Evolutionary conservation across 164 flowering plant genomes (phyloP).

Genomic region (Magnolia sinica): DNA sequence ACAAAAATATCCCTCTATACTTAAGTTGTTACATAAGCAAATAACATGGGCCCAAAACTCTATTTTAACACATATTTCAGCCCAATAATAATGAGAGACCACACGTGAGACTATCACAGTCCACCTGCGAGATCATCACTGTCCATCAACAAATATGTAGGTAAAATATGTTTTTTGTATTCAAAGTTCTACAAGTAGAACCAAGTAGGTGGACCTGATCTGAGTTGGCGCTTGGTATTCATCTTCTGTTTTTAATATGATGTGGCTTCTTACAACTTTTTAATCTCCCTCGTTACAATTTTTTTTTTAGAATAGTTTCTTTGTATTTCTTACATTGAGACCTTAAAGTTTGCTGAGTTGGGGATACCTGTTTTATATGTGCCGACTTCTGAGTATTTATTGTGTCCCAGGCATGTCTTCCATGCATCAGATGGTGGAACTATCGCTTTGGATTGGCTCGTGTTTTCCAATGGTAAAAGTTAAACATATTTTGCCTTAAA

Average conservation of each 20-base stretch:
- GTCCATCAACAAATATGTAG: too few species aligned
- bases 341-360: not conserved
- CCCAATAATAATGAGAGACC: too few species aligned
- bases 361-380: not conserved
- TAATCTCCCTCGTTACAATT: not conserved
- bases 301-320: not conserved
- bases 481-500: not conserved
- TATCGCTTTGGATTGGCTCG: slow-evolving; percentile 89
- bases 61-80: too few species aligned
- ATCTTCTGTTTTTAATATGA: not conserved
- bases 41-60: too few species aligned
- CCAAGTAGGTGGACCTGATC: not conserved
- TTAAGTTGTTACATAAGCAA: too few species aligned
- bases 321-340: not conserved
- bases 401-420: slow-evolving; percentile 60
- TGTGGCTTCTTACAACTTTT: too few species aligned
- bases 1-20: too few species aligned
- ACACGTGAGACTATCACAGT: too few species aligned
- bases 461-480: slow-evolving; percentile 59
- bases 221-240: not conserved
- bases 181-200: too few species aligned
- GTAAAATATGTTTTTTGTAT: too few species aligned
- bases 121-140: too few species aligned
- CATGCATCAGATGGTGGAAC: slow-evolving; percentile 80
- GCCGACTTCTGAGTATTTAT: not conserved